Base-by-base conservation (phyloP, 1,284 basidiomycete genomes). In the Tremellales sp. region DNA sequence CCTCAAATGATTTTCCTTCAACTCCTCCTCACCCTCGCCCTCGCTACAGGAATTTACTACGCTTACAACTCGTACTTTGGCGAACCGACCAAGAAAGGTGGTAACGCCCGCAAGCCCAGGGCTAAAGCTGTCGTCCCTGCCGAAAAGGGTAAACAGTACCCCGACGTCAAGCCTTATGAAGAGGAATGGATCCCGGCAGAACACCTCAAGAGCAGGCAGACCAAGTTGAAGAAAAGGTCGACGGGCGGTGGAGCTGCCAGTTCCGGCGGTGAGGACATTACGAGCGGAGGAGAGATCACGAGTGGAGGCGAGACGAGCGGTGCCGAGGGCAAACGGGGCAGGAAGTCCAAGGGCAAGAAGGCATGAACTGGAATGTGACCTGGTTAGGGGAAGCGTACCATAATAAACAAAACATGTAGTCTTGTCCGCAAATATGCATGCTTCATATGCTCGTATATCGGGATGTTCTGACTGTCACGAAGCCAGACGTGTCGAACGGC, bases 171-270 rank as follows among this genome's bases (percentile, higher is more conserved):
- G 51, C 84, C 82, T 45, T 91, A 91, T 62, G 83, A 89, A 64
- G 88, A 92, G 67, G 89, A 92, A 64, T 93, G 89, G 89, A 92
- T 93, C 62, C 89, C 89, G 15, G 85, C 84, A 60, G 85, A 89
- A 62, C 88, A 91, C 62, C 75, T 90, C 56, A 85, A 82, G 76
- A 86, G 49, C 46, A 55, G 58, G 43, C 43, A 48, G 41, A 53
- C 49, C 43, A 64, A 86, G 72, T 56, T 75, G 31, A 85, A 82
- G 72, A 63, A 54, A 49, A 65, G 73, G 19, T 71, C 73, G 46
- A 82, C 80, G 66, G 76, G 17, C 11, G 53, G 40, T 4, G 57
- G 52, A 22, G 57, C 48, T 4, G 55, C 45, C 8, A 59, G 57
- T 26, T 57, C 57, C 19, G 64, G 54, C 8, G 67, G 61, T 17